Base-by-base conservation (phyloP, 495 filamentous ascomycete genomes). In the Durotheca rogersii region DNA sequence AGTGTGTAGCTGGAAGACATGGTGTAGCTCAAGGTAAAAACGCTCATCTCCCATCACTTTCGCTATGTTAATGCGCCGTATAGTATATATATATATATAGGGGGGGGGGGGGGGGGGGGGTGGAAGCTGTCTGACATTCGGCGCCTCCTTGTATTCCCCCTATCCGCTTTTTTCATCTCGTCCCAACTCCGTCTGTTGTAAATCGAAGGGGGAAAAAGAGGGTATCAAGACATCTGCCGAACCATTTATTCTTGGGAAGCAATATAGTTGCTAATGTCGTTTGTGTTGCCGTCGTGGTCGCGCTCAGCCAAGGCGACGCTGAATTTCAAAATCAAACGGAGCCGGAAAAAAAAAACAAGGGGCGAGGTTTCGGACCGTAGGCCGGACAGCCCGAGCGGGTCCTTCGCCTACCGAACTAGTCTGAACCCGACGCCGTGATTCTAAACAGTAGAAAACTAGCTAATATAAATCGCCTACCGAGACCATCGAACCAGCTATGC, bases 171-270 rank as follows among this genome's bases (percentile, higher is more conserved):
- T 20, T 15, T 30, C 30, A 16, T 35, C 34, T 27, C 18, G 6
- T 54, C 36, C 34, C 27, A 45, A 53, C 50, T 54, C 40, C 50
- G 41, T 40, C 15, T 47, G 27, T 30, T 51, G 34, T 47, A 30
- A 4, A 15, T 31, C 37, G 42, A 51, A 38, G 7, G 40, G 46
- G 38, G 34, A 39, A 29, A 54, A 58, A 34, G 32, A 46, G 37
- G 50, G 50, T 59, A 59, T 59, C 50, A 41, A 59, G 41, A 51
- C 39, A 31, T 41, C 45, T 53, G 30, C 23, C 38, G 45, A 51
- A 49, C 45, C 49, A 58, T 20, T 53, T 49, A 49, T 50, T 36
- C 4, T 27, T n/a, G n/a, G n/a, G n/a, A n/a, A n/a, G n/a, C n/a
- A n/a, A n/a, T n/a, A n/a, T n/a, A n/a, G 21, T 45, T 32, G 41